Percentiles rank a stretch among this genome's conserved stretches.
Conservation (phyloP, 2,329 filamentous ascomycete species). For the Alternaria infectoria region DNA sequence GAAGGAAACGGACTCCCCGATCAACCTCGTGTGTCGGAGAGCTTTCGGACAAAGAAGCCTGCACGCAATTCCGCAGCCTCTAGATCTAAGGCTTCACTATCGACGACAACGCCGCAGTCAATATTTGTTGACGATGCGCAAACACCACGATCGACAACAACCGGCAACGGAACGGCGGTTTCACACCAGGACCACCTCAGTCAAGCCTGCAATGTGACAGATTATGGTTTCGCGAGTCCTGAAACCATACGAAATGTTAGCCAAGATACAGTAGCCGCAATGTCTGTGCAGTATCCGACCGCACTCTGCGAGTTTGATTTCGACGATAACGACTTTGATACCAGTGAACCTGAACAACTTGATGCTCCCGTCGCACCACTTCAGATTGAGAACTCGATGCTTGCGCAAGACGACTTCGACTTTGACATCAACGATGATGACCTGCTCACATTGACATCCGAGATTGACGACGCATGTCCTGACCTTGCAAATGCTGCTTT, state of each 20-base stretch:
- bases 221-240: not conserved
- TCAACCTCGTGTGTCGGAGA: conserved; percentile 22
- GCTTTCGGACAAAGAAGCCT: conserved; percentile 20
- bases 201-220: not conserved
- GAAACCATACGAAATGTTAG: not conserved
- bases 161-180: not conserved
- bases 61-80: not conserved
- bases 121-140: not conserved
- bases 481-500: not conserved
- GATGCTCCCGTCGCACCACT: not conserved
- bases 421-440: conserved; percentile 35
- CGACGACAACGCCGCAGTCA: not conserved
- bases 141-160: not conserved
- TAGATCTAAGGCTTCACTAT: not conserved
- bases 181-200: not conserved
- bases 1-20: not conserved
- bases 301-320: not conserved
- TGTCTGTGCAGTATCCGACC: not conserved
- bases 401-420: conserved; percentile 19
- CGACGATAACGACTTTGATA: not conserved
- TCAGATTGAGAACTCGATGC: not conserved
- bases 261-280: not conserved
- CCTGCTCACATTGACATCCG: conserved; percentile 21
- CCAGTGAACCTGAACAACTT: not conserved
- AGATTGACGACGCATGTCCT: not conserved